phyloP scores from a whole-genome alignment of 2,329 filamentous ascomycete genomes.

The Tolypocladium pustulatum region DNA sequence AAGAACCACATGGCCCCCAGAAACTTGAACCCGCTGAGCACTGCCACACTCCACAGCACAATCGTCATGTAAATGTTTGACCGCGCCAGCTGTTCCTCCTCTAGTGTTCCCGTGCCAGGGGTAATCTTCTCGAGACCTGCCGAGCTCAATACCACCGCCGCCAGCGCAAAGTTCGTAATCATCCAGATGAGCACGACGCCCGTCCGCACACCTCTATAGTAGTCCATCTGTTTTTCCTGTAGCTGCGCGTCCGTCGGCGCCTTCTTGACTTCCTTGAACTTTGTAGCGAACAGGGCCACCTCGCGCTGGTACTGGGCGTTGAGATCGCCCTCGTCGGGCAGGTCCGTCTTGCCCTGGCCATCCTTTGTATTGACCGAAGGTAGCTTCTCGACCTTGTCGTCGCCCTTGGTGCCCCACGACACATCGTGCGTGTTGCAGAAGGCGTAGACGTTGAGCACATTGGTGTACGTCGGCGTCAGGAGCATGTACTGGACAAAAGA shows the following conservation, averaged over 20 bases:
- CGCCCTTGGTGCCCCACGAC: conserved; percentile 95
- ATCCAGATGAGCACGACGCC: conserved; percentile 93
- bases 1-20: conserved; percentile 86
- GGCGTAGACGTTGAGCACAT: conserved; percentile 96
- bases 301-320: conserved; percentile 93
- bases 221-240: conserved; percentile 87
- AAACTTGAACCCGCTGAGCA: conserved; percentile 75
- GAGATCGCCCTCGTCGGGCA: conserved; percentile 88
- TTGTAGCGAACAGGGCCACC: conserved; percentile 60
- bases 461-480: conserved; percentile 92
- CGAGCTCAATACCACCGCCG: conserved; percentile 75
- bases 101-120: conserved; percentile 22
- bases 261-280: conserved; percentile 64
- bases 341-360: conserved; percentile 81
- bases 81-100: conserved; percentile 39
- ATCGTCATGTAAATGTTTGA: conserved; percentile 78
- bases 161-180: conserved; percentile 85
- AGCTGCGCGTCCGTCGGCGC: conserved; percentile 41
- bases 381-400: conserved; percentile 88
- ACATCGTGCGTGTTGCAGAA: conserved; percentile 99
- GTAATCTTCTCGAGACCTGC: conserved; percentile 67
- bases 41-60: conserved; percentile 83
- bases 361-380: conserved; percentile 84
- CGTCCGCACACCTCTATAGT: conserved; percentile 92
- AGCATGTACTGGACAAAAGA: conserved; percentile 89